Evolutionary conservation across 2,329 filamentous ascomycete species (phyloP), one percentile per base, ranked within the genome.

Genomic region (Alternaria sp.): DNA sequence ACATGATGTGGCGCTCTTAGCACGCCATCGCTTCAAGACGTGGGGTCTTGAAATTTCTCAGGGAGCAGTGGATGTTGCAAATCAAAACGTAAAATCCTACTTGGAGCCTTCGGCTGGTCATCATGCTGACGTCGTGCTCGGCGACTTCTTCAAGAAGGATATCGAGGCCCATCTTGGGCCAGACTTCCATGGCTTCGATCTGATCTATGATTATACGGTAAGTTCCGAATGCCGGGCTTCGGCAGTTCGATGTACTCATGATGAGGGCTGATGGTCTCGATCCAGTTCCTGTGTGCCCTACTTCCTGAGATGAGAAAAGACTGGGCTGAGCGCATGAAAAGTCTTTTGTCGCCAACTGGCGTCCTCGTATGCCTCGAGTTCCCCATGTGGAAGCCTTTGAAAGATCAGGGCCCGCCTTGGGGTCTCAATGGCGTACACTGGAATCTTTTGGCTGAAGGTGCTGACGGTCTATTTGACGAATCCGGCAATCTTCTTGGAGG

Each of bases 1-100:
- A 7, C 89, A 94, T 72, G 92, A 96, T 79, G 91, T 91, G 2
- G 81, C 92, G 14, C 83, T 95, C 32, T 82, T 96, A 41, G 86
- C 88, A 48, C 85, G 86, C 12, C 87, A 89, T 70, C 92, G 92
- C 3, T 93, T 91, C 75, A 88, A 94, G 75, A 87, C 88, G 2
- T 88, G 87, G 71, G 92, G 91, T 0, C 80, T 95, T 0, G 91
- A 95, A 72, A 84, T 85, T 59, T 88, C 88, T 39, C 71, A 81
- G 6, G 78, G 73, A 14, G 86, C 79, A 16, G 65, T 81, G 22
- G 54, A 62, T 22, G 41, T 56, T 22, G 64, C 67, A 12, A 61
- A 62, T 32, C 42, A 59, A n/a, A 65, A 65, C 26, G 52, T 65
- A 14, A 39, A 59, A 16, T 44, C 52, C 18, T 64, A 66, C n/a